Base-by-base conservation (phyloP, 768 basidiomycete genomes). In the Hygrophoropsis aurantiaca region DNA sequence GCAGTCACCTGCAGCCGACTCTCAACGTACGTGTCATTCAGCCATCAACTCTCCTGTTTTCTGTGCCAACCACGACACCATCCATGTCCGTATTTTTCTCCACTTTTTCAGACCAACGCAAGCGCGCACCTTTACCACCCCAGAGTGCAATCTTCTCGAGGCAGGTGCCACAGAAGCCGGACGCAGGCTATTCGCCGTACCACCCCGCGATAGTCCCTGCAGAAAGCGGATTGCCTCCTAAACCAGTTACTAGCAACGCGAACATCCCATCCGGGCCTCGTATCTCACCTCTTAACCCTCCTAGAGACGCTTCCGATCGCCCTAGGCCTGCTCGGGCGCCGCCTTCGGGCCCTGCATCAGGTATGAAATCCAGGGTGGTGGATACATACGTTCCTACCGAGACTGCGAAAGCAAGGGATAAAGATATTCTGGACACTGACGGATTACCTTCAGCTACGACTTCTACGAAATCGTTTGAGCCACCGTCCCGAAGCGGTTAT, bases 21-120 rank as follows among this genome's bases (percentile, higher is more conserved):
- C 56, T 63, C 64, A 68, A 67, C 65, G 65, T 66, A 69, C 68
- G 71, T 73, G 52, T 50, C 46, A 46, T 58, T 56, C 56, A 61
- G 54, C 56, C 57, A 59, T 62, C 58, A 52, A 55, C 46, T 34
- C 56, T 56, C 20, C 58, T 58, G 27, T 30, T 49, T 58, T 58
- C 57, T 61, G 61, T 59, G 46, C 40, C 61, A 57, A 55, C 55
- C 20, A 56, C 56, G 49, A 53, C 59, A 50, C 58, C 56, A 49
- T 62, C 52, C 46, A 44, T 16, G 52, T 48, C 45, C 27, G 44
- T 39, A 40, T 49, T 58, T 49, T 13, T 30, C 27, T 30, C 27
- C 40, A 46, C 51, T 42, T 61, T 59, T 40, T 35, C 56, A 55
- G 66, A 51, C 54, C 54, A 59, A 42, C 69, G 64, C 43, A 73